Conservation (phyloP, 1,284 basidiomycete species). For the Leccinum pachyderme region DNA sequence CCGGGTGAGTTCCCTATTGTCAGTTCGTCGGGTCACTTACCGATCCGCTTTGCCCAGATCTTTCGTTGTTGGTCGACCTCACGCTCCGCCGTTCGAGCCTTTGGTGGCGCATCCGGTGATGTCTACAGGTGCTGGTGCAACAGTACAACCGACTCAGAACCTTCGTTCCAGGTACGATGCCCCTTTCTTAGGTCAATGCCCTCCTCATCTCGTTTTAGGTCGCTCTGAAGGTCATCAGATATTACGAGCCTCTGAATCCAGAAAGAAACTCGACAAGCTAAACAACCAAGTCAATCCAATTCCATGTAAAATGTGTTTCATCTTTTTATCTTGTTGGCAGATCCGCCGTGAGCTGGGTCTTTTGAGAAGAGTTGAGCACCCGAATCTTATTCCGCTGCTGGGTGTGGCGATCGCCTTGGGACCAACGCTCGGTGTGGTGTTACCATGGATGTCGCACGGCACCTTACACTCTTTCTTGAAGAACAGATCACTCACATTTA, state of each 20-base stretch:
- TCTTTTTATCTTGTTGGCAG: background rate
- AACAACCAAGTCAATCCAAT: background rate
- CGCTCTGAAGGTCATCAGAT: slow-evolving; percentile 6
- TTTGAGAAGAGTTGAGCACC: slow-evolving; percentile 6
- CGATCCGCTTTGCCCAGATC: background rate
- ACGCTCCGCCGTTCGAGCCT: background rate
- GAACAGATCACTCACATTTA: background rate
- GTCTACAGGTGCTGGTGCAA: slow-evolving; percentile 5
- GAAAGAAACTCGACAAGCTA: background rate
- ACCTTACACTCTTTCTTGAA: background rate
- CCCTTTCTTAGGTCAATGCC: too few species aligned
- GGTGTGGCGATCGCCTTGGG: slow-evolving; percentile 6
- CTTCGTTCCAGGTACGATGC: background rate
- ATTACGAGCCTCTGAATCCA: slow-evolving; percentile 1
- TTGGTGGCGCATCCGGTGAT: slow-evolving; percentile 2
- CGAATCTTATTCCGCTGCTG: slow-evolving; percentile 6
- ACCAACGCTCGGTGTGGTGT: background rate
- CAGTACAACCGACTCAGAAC: background rate
- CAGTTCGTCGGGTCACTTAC: background rate
- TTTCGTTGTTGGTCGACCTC: slow-evolving; percentile 4
- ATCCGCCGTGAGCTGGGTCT: slow-evolving; percentile 5
- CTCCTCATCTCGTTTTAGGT: background rate
- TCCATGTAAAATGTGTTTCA: background rate
- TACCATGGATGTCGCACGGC: background rate
- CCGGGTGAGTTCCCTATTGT: background rate